Base-by-base conservation (phyloP, 495 filamentous ascomycete species). In the Xylaria palmicola region DNA sequence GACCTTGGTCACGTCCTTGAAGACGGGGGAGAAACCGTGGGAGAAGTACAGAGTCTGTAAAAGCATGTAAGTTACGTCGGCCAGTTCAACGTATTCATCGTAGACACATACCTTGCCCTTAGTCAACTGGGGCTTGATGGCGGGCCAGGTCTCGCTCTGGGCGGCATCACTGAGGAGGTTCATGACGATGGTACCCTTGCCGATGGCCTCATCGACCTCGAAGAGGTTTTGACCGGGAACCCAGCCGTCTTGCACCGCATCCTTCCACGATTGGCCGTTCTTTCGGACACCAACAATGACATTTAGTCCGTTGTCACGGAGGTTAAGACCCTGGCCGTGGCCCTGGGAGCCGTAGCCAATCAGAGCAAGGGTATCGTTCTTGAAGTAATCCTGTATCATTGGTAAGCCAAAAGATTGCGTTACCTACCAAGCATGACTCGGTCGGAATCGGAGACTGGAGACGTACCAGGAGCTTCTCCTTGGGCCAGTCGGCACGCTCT, bases 21-120 rank as follows among this genome's bases (percentile, higher is more conserved):
- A 98, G 78, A 98, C 93, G 72, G 94, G 94, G 62, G 94, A 98
- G 90, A 98, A 98, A 75, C 94, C 94, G 86, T 98, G 94, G 56
- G 94, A 97, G 88, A 98, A 98, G 88, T 98, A 98, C 70, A 98
- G 89, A 47, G 94, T 98, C 92, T 90, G 57, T 30, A 34, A 34
- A 57, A 60, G 41, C 56, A 34, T 67, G 56, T 51, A 2, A 74
- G 64, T 51, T 41, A 64, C 51, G 64, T 50, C 37, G 41, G 32
- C 41, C 27, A 10, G 30, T 20, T 12, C 9, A 32, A 62, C 52
- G 34, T 37, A 60, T 62, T 65, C 49, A 40, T 48, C 54, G 58
- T 48, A 20, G 22, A 32, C 61, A 67, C 79, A 48, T 75, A 90
- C 88, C 86, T 98, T 98, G 81, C 90, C 95, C 88, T 97, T 95